Conservation (phyloP, 306 rosid genomes). For the Vigna reflexopilosa region DNA sequence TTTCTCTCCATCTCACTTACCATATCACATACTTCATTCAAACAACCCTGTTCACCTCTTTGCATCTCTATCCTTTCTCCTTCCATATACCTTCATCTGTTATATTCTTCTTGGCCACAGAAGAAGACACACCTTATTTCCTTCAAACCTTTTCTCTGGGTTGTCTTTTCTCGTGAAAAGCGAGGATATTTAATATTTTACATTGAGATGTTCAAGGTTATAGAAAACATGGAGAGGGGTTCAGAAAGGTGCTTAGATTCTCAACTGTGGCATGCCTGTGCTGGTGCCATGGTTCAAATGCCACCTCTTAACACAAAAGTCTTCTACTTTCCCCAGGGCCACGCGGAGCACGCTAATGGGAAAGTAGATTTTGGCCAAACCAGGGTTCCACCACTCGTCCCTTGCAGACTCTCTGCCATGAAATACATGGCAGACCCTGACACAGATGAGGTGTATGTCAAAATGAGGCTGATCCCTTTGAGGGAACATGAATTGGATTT, state of each 20-base stretch:
- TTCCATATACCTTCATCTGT: neutral
- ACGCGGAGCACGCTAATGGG: slow-evolving; percentile 75
- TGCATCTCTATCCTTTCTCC: neutral
- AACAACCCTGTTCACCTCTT: neutral
- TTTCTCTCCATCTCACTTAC: neutral
- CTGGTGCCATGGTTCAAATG: slow-evolving; percentile 97
- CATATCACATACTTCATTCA: neutral
- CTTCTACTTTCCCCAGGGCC: slow-evolving; percentile 95
- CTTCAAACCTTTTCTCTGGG: slow-evolving; percentile 1
- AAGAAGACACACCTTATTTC: neutral
- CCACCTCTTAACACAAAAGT: slow-evolving; percentile 82
- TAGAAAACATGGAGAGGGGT: slow-evolving; percentile 64
- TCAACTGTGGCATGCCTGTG: slow-evolving; percentile 95
- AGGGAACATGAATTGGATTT: slow-evolving; percentile 54
- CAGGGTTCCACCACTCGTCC: slow-evolving; percentile 64
- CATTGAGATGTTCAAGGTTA: slow-evolving; percentile 51
- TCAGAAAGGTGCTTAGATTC: slow-evolving; percentile 75
- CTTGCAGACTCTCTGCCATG: slow-evolving; percentile 66
- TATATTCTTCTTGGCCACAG: neutral
- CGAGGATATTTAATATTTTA: slow-evolving; percentile 13
- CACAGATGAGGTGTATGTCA: slow-evolving; percentile 86
- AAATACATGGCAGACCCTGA: slow-evolving; percentile 90
- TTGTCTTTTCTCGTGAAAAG: slow-evolving; percentile 28
- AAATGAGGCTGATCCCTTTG: slow-evolving; percentile 67
- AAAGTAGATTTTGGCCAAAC: slow-evolving; percentile 62